Conservation (phyloP, 208 protist species). For the Wallacemonas sp. region DNA sequence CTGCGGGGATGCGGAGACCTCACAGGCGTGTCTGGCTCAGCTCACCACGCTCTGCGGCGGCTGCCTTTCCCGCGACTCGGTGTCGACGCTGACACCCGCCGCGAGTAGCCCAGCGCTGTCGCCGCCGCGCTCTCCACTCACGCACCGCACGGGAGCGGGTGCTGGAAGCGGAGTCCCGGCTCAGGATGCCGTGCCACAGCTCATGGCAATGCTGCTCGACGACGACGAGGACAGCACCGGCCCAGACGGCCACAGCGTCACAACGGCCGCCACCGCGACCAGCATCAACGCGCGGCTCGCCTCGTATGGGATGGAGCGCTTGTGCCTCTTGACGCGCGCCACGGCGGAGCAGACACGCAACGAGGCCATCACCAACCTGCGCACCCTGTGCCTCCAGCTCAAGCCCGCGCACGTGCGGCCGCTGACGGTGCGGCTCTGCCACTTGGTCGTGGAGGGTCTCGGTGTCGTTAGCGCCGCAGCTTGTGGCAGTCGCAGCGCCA, state of each 20-base stretch:
- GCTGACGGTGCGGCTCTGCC: slow-evolving; percentile 51
- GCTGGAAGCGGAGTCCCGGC: too few species aligned
- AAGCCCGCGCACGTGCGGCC: slow-evolving; percentile 32
- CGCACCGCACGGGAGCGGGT: too few species aligned
- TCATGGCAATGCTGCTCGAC: slow-evolving; percentile 26
- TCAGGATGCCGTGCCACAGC: slow-evolving; percentile 5
- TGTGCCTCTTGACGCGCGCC: slow-evolving; percentile 64
- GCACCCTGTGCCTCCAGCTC: slow-evolving; percentile 71
- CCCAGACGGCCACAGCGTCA: slow-evolving; percentile 25
- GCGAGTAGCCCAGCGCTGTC: slow-evolving; percentile 8
- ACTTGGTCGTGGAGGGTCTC: slow-evolving; percentile 61
- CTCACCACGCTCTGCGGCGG: slow-evolving; percentile 69
- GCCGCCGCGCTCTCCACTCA: slow-evolving; percentile 6
- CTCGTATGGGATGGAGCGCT: slow-evolving; percentile 35
- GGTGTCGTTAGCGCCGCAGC: slow-evolving; percentile 36
- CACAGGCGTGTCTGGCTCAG: slow-evolving; percentile 76
- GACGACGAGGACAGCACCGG: slow-evolving; percentile 33
- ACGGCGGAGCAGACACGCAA: slow-evolving; percentile 66
- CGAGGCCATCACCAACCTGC: slow-evolving; percentile 68
- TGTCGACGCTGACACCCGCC: neutral
- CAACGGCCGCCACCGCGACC: slow-evolving; percentile 15
- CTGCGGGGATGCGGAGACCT: slow-evolving; percentile 71
- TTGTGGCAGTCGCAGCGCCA: slow-evolving; percentile 39
- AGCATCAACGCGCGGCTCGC: neutral
- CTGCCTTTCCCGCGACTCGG: slow-evolving; percentile 32